Percentiles rank a stretch among this genome's conserved stretches.
Evolutionary conservation across 192 early-diverging fungal species (phyloP).

Genomic region (Irineochytrium annulatum): DNA sequence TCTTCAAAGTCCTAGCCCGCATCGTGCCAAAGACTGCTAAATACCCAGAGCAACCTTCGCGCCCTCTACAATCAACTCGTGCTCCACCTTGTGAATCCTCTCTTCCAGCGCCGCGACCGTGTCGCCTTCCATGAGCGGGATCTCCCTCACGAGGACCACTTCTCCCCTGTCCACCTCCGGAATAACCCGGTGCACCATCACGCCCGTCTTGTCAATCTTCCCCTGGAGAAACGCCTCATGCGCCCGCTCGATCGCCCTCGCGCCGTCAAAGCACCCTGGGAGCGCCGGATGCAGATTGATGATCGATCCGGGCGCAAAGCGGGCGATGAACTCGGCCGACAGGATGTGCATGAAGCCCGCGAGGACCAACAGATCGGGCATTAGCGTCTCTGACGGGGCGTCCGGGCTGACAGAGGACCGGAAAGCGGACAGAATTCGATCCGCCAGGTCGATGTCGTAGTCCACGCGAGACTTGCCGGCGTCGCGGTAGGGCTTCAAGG

Average conservation of each 20-base stretch:
- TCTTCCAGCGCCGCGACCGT: conserved; percentile 76
- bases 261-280: conserved; percentile 96
- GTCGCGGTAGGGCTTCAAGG: conserved; percentile 83
- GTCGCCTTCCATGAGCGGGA: conserved; percentile 76
- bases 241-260: conserved; percentile 90
- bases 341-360: conserved; percentile 99
- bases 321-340: conserved; percentile 73
- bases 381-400: too few species aligned
- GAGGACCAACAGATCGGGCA: conserved; percentile 82
- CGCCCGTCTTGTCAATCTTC: conserved; percentile 48
- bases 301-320: conserved; percentile 62
- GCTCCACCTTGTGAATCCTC: conserved; percentile 87
- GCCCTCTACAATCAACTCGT: conserved; percentile 80
- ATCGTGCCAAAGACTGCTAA: not conserved
- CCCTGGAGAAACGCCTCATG: conserved; percentile 82
- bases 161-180: conserved; percentile 94
- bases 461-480: conserved; percentile 76
- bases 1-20: not conserved
- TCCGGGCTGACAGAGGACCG: not conserved
- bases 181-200: conserved; percentile 88
- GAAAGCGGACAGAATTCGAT: conserved; percentile 49
- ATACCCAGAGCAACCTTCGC: conserved; percentile 33
- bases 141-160: conserved; percentile 71
- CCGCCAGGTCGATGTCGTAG: conserved; percentile 84
- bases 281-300: conserved; percentile 98